These are phyloP conservation scores for Curvularia verruculosa DNA, from an alignment of 2,329 filamentous ascomycete species.

Conservation along the genomic window DNA sequence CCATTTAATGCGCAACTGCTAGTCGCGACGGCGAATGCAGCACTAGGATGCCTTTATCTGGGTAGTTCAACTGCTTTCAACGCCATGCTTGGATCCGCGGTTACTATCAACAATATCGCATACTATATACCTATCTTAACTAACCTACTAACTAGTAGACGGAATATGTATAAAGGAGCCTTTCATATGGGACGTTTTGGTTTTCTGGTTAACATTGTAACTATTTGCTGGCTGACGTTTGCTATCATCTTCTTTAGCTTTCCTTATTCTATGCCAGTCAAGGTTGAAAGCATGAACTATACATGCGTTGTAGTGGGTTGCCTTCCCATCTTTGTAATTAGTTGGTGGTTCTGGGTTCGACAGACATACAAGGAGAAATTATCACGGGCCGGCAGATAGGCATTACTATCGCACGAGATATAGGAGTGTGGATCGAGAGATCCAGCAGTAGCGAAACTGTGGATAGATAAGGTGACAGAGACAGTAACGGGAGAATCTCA, in stretches of 20 bases:
- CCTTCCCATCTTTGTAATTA: slow-evolving; percentile 10
- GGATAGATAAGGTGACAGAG: too few species aligned
- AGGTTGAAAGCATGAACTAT: slow-evolving; percentile 14
- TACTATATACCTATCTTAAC: slow-evolving; percentile 18
- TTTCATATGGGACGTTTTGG: slow-evolving; percentile 16
- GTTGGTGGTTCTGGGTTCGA: slow-evolving; percentile 12
- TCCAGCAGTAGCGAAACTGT: too few species aligned
- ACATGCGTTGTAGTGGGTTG: slow-evolving; percentile 17
- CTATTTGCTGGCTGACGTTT: slow-evolving; percentile 17
- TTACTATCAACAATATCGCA: slow-evolving; percentile 18
- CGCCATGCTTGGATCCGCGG: slow-evolving; percentile 14
- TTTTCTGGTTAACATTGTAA: slow-evolving; percentile 12
- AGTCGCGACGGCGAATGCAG: slow-evolving; percentile 13
- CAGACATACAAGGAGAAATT: neutral
- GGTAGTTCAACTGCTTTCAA: slow-evolving; percentile 17
- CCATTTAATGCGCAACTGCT: slow-evolving; percentile 18
- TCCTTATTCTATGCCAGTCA: slow-evolving; percentile 13
- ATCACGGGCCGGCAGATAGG: neutral
- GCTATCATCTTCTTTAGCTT: slow-evolving; percentile 19
- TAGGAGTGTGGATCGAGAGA: too few species aligned
- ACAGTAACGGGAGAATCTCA: too few species aligned
- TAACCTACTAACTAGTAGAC: slow-evolving; percentile 11
- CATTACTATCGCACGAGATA: too few species aligned
- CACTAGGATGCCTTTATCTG: slow-evolving; percentile 15
- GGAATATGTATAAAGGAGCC: slow-evolving; percentile 16